Evolutionary conservation across 495 filamentous ascomycete species (phyloP).

Genomic region (Xylaria castorea): DNA sequence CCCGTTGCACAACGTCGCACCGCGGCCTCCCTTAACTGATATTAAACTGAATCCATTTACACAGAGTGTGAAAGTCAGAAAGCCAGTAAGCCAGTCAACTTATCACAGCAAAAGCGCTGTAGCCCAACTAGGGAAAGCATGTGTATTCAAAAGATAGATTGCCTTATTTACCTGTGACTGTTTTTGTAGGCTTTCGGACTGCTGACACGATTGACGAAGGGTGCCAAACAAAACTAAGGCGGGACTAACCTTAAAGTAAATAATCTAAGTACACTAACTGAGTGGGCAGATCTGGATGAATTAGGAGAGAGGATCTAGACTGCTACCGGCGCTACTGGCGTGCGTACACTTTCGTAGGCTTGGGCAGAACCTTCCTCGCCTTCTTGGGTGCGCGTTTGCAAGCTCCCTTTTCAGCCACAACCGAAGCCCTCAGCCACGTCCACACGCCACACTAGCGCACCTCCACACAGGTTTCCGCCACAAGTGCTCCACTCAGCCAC

Average conservation of each 20-base stretch:
- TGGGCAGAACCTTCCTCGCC: no score
- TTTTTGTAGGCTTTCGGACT: neutral
- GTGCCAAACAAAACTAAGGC: neutral
- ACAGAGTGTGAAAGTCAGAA: neutral
- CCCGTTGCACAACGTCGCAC: neutral
- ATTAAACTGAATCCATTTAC: neutral
- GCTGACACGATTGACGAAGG: neutral
- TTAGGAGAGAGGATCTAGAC: no score
- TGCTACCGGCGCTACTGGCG: no score
- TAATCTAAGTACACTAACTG: no score
- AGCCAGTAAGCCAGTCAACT: neutral
- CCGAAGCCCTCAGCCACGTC: no score
- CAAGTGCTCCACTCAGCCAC: slow-evolving; percentile 19
- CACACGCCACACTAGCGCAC: no score
- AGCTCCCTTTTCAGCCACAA: no score
- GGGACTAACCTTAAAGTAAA: no score
- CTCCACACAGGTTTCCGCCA: neutral
- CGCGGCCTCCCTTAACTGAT: no score
- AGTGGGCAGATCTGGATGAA: no score
- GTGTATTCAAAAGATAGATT: neutral
- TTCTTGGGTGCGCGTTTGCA: no score
- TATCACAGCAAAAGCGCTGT: neutral
- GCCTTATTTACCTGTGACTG: neutral
- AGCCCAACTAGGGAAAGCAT: neutral
- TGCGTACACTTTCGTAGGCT: no score